Evolutionary conservation across 495 filamentous ascomycete species (phyloP), one percentile per base, ranked within the genome.

Genomic region (Aspergillus bertholletiae): DNA sequence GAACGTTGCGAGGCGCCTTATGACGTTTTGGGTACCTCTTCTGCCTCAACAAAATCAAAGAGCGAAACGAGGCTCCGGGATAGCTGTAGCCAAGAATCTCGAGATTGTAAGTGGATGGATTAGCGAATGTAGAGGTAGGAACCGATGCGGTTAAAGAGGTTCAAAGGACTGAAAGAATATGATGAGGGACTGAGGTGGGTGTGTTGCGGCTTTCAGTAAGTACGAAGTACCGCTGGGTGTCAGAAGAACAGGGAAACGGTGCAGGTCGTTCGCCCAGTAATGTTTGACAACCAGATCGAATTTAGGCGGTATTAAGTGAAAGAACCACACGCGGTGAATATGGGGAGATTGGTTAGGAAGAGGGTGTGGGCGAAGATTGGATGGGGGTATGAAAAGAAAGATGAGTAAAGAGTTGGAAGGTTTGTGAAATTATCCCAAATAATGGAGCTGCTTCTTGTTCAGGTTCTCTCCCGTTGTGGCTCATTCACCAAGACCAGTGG

Each of bases 181-280:
- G 56, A 54, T 54, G 56, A 54, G 51, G 53, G 49, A 59, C 51
- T 55, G 59, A 61, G n/a, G n/a, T n/a, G n/a, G n/a, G n/a, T n/a
- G 22, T 26, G 37, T 55, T 57, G 59, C 52, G 53, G 59, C 54
- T 44, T 43, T 53, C 37, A 53, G 22, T 50, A 41, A 58, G 46
- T 23, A 37, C 34, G 34, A 15, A 46, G 40, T 57, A 49, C 52
- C 59, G 57, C 59, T 61, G 61, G 51, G 46, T 49, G 65, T 65
- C 68, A 69, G 67, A 67, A 56, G 43, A 57, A 52, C 65, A 68
- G 71, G 70, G 65, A 63, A 74, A 71, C 69, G 72, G 76, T 80
- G 76, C 76, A 80, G 76, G 76, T 74, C 75, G 74, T 67, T 63
- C 41, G 52, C 66, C 66, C 64, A 60, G 60, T 57, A 63, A 55